Percentiles rank a stretch among this genome's conserved stretches.
These are phyloP conservation scores for Albizia julibrissin DNA, from an alignment of 306 rosid genomes.

Conservation along the genomic window DNA sequence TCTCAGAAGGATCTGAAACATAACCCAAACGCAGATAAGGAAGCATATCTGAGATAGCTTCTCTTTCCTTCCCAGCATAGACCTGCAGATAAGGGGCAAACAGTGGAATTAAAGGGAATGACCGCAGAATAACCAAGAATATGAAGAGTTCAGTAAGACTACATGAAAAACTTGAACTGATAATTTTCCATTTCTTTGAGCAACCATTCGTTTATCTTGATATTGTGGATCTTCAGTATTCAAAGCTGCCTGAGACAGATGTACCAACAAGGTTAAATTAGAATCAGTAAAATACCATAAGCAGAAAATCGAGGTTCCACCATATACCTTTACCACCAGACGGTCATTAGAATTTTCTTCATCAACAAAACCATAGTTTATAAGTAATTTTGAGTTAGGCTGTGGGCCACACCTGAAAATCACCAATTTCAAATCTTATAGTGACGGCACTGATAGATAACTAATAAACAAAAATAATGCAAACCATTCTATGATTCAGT, in stretches of 20 bases:
- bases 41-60: constrained; percentile 79
- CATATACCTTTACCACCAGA: constrained; percentile 66
- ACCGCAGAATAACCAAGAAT: constrained; percentile 3
- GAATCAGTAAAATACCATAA: constrained; percentile 28
- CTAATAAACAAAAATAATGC: neutral
- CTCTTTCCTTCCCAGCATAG: constrained; percentile 77
- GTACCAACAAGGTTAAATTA: constrained; percentile 32
- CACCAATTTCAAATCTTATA: constrained; percentile 30
- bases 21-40: constrained; percentile 91
- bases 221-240: constrained; percentile 95
- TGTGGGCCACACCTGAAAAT: constrained; percentile 97
- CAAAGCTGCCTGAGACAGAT: constrained; percentile 75
- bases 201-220: constrained; percentile 94
- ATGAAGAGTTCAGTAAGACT: constrained; percentile 36
- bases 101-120: constrained; percentile 28
- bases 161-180: constrained; percentile 82
- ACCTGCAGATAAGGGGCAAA: constrained; percentile 56
- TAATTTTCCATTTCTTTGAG: constrained; percentile 86
- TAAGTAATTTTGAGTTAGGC: constrained; percentile 86
- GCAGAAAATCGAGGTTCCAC: constrained; percentile 21
- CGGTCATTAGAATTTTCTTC: constrained; percentile 83
- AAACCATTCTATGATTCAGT: constrained; percentile 3
- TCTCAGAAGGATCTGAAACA: constrained; percentile 94
- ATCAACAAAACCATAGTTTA: constrained; percentile 93
- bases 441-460: neutral